A percentile compares a stretch with the other conserved stretches of the same genome.
Conservation (phyloP, 1,139 yeast species). For the Scheffersomyces parashehatae region DNA sequence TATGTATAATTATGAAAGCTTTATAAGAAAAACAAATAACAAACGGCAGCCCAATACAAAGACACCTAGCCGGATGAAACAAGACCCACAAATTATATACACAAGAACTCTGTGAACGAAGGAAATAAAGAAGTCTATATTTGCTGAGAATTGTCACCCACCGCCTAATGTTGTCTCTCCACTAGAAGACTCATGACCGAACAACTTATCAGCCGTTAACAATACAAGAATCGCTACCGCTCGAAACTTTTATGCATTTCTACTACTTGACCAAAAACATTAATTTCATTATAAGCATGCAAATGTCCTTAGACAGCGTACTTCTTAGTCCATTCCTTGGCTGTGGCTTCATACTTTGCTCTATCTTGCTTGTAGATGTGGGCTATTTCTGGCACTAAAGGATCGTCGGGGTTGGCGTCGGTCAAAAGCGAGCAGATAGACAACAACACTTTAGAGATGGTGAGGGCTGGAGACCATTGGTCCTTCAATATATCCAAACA, state of each 20-base stretch:
- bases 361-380: conserved; percentile 95
- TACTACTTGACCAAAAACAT: not conserved
- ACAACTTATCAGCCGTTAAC: too few species aligned
- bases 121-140: too few species aligned
- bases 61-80: too few species aligned
- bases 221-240: too few species aligned
- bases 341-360: conserved; percentile 93
- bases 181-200: too few species aligned
- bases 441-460: conserved; percentile 84
- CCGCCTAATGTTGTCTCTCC: too few species aligned
- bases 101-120: too few species aligned
- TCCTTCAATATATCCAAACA: conserved; percentile 84
- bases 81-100: too few species aligned
- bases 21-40: too few species aligned
- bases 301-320: conserved; percentile 69
- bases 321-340: conserved; percentile 98
- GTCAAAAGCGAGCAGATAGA: conserved; percentile 90
- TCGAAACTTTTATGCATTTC: not conserved
- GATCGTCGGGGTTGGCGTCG: conserved; percentile 99
- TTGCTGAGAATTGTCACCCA: too few species aligned
- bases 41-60: too few species aligned
- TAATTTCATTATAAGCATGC: not conserved
- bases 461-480: conserved; percentile 90
- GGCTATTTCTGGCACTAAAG: conserved; percentile 97
- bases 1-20: too few species aligned